Evolutionary conservation across 1,284 basidiomycete genomes (phyloP), one percentile per base, ranked within the genome.

Genomic region (Rhizoctonia solani): DNA sequence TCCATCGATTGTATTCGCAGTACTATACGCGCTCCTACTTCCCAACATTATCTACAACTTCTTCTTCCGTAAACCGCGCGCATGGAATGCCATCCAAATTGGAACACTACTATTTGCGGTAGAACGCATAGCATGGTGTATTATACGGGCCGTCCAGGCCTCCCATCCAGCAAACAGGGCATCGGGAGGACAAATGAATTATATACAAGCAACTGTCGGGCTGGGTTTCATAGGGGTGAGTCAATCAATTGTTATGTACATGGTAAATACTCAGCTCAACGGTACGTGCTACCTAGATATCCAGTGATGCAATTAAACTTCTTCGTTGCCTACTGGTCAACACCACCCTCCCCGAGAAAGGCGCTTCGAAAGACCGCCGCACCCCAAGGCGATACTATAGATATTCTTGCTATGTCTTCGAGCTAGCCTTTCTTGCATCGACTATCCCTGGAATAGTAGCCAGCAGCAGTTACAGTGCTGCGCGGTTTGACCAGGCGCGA

Each of bases 1-100:
- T 16, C 77, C 79, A n/a, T 78, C 77, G 4, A 72, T 79, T 21
- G 8, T 78, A 9, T 79, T 78, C 68, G 76, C 75, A 4, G 71
- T 73, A 5, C 70, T 78, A 3, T 79, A 78, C 71, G 75, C 69
- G 1, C 47, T 74, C 4, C 71, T 80, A 16, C n/a, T 76, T 1
- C 78, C 76, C 8, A 46, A 78, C 5, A 71, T 76, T 30, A 46
- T 74, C 3, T 77, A 77, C 67, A 74, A 78, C 23, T 42, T 76
- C 54, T 66, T 71, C 9, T 66, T 75, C 34, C 47, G 47, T 25
- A 50, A 50, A 13, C 47, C 47, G 4, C 47, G 47, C 19, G 44
- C 44, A 14, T 47, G 14, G 44, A 47, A 47, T 21, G 6, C 19
- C 44, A 47, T 47, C 44, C 44, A 47, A 47, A 19, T 50, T 25